Conservation (phyloP, 2,329 filamentous ascomycete genomes). For the Arachnomyces sp. region DNA sequence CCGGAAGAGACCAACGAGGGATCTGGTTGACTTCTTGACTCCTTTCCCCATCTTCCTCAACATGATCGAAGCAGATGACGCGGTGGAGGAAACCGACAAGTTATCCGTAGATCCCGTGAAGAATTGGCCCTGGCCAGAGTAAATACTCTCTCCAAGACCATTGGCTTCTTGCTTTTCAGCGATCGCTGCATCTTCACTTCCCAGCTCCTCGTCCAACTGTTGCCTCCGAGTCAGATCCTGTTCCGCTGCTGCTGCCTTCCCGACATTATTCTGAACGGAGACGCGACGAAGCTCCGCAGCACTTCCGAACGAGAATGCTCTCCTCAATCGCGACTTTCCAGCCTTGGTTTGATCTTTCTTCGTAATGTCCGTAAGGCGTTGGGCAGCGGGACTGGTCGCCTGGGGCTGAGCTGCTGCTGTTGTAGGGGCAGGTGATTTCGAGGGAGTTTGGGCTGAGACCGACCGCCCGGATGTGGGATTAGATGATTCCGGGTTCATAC, state of each 20-base stretch:
- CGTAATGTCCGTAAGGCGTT: constrained; percentile 79
- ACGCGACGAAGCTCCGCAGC: constrained; percentile 80
- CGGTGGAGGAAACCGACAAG: constrained; percentile 48
- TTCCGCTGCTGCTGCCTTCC: constrained; percentile 37
- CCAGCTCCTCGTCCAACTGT: constrained; percentile 58
- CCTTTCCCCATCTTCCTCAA: constrained; percentile 96
- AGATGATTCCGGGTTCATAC: constrained; percentile 51
- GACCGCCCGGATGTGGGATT: background rate
- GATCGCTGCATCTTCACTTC: constrained; percentile 86
- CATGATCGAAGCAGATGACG: constrained; percentile 44
- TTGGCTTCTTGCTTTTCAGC: constrained; percentile 86
- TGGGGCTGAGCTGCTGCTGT: constrained; percentile 25
- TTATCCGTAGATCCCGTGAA: constrained; percentile 94
- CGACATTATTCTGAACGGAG: constrained; percentile 54
- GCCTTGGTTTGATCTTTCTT: constrained; percentile 71
- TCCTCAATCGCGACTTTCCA: constrained; percentile 76
- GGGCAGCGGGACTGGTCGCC: constrained; percentile 61
- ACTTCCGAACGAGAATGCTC: constrained; percentile 95
- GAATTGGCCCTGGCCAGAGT: constrained; percentile 73
- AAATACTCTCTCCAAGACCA: constrained; percentile 88
- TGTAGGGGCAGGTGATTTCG: constrained; percentile 27
- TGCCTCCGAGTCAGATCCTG: constrained; percentile 58
- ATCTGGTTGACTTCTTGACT: constrained; percentile 90
- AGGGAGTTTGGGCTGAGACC: constrained; percentile 13
- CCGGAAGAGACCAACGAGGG: constrained; percentile 86